Conservation (phyloP, 2,329 filamentous ascomycete species). For the Fusarium secorum region DNA sequence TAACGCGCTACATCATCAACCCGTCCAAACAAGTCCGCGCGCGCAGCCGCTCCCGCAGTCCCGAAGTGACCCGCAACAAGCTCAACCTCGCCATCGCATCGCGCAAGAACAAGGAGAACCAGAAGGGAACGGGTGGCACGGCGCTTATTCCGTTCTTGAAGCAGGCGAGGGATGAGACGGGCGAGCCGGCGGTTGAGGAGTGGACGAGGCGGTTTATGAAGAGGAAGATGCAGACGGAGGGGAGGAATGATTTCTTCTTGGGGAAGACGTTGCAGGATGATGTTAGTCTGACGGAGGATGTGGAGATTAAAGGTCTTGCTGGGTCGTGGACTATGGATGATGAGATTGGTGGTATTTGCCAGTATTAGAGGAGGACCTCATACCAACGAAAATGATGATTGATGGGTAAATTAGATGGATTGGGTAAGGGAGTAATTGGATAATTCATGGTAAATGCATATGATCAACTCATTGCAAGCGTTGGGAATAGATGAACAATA, state of each 20-base stretch:
- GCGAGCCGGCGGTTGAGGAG: slow-evolving; percentile 81
- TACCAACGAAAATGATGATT: not conserved
- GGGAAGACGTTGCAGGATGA: slow-evolving; percentile 58
- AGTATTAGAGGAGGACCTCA: slow-evolving; percentile 51
- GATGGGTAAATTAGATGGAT: not conserved
- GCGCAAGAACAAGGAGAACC: slow-evolving; percentile 60
- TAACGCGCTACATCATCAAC: slow-evolving; percentile 93
- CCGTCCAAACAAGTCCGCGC: slow-evolving; percentile 79
- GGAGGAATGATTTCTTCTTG: slow-evolving; percentile 65
- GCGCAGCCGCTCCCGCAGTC: slow-evolving; percentile 66
- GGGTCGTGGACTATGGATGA: slow-evolving; percentile 92
- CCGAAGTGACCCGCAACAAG: slow-evolving; percentile 57
- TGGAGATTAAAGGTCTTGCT: slow-evolving; percentile 72
- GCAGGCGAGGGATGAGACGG: slow-evolving; percentile 94
- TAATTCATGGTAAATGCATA: not conserved
- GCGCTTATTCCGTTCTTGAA: slow-evolving; percentile 95
- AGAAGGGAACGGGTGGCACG: slow-evolving; percentile 92
- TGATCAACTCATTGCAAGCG: not conserved
- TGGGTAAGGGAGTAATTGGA: not conserved
- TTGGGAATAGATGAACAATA: not conserved
- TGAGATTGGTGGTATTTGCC: slow-evolving; percentile 70
- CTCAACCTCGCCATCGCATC: slow-evolving; percentile 71
- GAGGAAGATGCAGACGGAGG: slow-evolving; percentile 57
- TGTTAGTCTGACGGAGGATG: slow-evolving; percentile 52
- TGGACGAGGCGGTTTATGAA: slow-evolving; percentile 69